phyloP scores from a whole-genome alignment of 345 rosid species.

The Citrus glauca region DNA sequence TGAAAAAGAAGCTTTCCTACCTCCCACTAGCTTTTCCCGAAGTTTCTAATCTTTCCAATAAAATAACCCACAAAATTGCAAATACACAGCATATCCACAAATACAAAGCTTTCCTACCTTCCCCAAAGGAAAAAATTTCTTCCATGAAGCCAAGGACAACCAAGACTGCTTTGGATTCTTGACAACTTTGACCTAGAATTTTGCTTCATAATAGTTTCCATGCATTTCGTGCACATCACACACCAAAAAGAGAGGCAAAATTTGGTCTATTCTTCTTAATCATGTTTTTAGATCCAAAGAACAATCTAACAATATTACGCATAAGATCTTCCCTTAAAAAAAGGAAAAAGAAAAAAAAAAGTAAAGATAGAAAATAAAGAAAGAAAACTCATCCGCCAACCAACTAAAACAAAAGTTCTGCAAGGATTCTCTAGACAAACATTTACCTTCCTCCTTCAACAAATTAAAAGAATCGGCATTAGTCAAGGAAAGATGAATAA shows the following conservation, averaged over 20 bases:
- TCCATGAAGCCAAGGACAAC: not conserved
- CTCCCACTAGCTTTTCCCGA: not conserved
- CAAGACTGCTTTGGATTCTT: not conserved
- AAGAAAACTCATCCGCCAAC: not conserved
- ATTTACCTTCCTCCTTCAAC: not conserved
- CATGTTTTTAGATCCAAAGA: not conserved
- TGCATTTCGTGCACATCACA: not conserved
- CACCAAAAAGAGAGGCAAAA: not conserved
- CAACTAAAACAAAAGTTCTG: not conserved
- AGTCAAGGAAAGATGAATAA: not conserved
- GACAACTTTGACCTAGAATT: not conserved
- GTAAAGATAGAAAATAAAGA: not conserved
- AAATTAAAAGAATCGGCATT: not conserved
- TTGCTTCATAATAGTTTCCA: not conserved
- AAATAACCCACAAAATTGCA: not conserved
- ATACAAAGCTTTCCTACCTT: not conserved
- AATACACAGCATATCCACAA: not conserved
- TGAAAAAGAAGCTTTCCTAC: not conserved
- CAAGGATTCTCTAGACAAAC: not conserved
- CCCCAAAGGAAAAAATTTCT: not conserved
- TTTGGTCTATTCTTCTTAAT: not conserved
- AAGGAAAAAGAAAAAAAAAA: not conserved
- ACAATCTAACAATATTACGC: not conserved
- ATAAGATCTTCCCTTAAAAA: not conserved
- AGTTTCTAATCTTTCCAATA: not conserved